Percentiles rank a stretch among this genome's conserved stretches.
Conservation (phyloP, 2,329 filamentous ascomycete genomes). For the Coleophoma eucalyptorum region DNA sequence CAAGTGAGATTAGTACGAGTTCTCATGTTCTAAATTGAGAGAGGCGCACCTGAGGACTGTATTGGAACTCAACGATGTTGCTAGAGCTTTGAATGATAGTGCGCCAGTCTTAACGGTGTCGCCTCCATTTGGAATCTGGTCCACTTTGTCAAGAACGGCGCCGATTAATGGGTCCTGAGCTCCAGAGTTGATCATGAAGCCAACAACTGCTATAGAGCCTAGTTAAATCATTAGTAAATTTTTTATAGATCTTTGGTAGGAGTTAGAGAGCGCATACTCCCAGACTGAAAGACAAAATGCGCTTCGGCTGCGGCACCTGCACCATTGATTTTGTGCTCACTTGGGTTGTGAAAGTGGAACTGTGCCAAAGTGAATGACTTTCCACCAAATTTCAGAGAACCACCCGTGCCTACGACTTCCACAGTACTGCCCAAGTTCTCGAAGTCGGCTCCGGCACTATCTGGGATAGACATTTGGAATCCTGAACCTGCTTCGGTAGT, state of each 20-base stretch:
- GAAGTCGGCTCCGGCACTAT: too few species aligned
- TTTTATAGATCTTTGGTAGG: too few species aligned
- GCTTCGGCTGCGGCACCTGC: conserved; percentile 34
- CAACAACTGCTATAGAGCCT: too few species aligned
- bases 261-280: conserved; percentile 8
- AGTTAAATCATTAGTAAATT: too few species aligned
- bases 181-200: too few species aligned
- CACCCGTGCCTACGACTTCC: neutral
- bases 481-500: too few species aligned
- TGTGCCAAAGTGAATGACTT: conserved; percentile 27
- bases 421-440: neutral
- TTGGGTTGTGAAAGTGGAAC: conserved; percentile 58
- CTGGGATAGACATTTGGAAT: too few species aligned
- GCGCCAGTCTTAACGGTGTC: conserved; percentile 1
- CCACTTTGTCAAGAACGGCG: conserved; percentile 2
- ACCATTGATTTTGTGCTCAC: conserved; percentile 49
- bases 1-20: conserved; percentile 8
- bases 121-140: neutral
- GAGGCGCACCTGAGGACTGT: neutral
- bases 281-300: conserved; percentile 34
- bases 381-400: conserved; percentile 1
- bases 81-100: conserved; percentile 26
- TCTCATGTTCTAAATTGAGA: neutral
- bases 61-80: neutral
- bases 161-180: too few species aligned